Percentiles rank a stretch among this genome's conserved stretches.
Conservation (phyloP, 2,329 filamentous ascomycete genomes). For the Neopestalotiopsis sp. region DNA sequence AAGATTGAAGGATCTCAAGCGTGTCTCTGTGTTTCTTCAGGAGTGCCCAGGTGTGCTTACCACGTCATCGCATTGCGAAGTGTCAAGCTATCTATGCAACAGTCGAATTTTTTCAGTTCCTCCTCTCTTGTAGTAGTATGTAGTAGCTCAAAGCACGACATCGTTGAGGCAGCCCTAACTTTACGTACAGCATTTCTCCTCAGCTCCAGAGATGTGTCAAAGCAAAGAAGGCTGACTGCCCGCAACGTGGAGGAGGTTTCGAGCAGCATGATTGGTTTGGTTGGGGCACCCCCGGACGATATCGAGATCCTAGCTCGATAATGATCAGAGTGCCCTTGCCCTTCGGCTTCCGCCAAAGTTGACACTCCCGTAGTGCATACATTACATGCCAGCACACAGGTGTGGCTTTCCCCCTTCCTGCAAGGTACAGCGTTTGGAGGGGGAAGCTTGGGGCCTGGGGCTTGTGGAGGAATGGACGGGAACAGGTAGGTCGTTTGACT, state of each 20-base stretch:
- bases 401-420: constrained; percentile 5
- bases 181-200: constrained; percentile 1
- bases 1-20: not conserved
- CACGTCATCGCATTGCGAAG: not conserved
- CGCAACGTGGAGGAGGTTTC: constrained; percentile 12
- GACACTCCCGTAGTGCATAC: not conserved
- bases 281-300: not conserved
- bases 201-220: not conserved
- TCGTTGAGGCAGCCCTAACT: not conserved
- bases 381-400: not conserved
- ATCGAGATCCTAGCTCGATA: constrained; percentile 8
- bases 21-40: not conserved
- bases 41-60: too few species aligned
- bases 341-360: not conserved
- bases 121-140: too few species aligned
- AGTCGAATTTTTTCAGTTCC: too few species aligned
- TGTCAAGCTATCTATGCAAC: not conserved
- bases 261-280: constrained; percentile 1
- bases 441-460: not conserved
- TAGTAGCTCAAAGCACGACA: not conserved
- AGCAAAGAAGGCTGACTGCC: constrained; percentile 4
- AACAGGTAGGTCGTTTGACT: not conserved
- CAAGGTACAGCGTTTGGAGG: constrained; percentile 10
- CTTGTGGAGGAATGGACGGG: not conserved
- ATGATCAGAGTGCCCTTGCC: not conserved